Evolutionary conservation across 2,329 filamentous ascomycete species (phyloP).

Genomic region (Blumeriella jaapii): DNA sequence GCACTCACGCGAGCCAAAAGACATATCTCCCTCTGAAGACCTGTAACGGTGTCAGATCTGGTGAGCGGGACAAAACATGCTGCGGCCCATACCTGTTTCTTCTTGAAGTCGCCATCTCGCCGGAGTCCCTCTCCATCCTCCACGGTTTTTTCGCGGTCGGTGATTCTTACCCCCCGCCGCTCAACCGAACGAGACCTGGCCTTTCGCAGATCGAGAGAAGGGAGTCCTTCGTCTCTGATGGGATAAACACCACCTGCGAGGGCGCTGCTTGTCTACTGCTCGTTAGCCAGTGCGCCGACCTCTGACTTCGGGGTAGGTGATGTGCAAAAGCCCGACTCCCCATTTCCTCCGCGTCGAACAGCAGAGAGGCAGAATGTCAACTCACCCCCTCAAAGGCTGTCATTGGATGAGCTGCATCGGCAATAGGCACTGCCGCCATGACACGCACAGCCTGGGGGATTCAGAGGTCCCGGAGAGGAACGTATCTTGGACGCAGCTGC

Average conservation of each 20-base stretch:
- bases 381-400: slow-evolving; percentile 5
- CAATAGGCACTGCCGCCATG: slow-evolving; percentile 10
- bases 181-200: slow-evolving; percentile 6
- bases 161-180: slow-evolving; percentile 3
- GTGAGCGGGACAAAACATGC: no score
- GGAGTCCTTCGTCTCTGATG: slow-evolving; percentile 2
- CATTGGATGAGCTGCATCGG: slow-evolving; percentile 7
- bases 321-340: no score
- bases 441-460: background rate
- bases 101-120: slow-evolving; percentile 13
- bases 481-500: no score
- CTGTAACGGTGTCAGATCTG: slow-evolving; percentile 1
- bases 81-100: slow-evolving; percentile 19
- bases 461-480: no score
- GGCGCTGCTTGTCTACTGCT: slow-evolving; percentile 2
- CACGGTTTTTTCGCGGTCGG: slow-evolving; percentile 3
- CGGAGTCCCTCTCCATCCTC: slow-evolving; percentile 11
- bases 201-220: slow-evolving; percentile 6
- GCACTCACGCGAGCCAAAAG: slow-evolving; percentile 38
- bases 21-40: slow-evolving; percentile 15
- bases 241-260: slow-evolving; percentile 8
- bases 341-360: no score
- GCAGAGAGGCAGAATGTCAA: no score
- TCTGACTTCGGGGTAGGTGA: no score
- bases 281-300: no score